A percentile compares a stretch with the other conserved stretches of the same genome.
phyloP scores from a whole-genome alignment of 768 basidiomycete species.

The Plicaturopsis crispa region DNA sequence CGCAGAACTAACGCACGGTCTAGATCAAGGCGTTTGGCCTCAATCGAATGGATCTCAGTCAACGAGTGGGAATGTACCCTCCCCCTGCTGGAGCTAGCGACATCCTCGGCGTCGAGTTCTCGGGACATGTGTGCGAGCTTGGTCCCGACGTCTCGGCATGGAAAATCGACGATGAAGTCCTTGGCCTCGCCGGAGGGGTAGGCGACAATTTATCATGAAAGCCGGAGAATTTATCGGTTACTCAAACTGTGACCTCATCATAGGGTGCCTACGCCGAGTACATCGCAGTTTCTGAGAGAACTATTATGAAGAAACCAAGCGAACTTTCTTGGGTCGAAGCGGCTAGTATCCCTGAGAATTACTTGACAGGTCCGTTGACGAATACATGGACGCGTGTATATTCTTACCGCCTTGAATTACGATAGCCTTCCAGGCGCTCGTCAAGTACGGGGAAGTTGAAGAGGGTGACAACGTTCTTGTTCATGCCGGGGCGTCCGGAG shows the following conservation, averaged over 20 bases:
- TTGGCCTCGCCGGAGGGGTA: conserved; percentile 80
- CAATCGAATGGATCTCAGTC: conserved; percentile 79
- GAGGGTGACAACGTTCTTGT: conserved; percentile 71
- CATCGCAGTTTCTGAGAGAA: conserved; percentile 55
- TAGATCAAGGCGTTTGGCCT: conserved; percentile 79
- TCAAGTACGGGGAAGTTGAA: conserved; percentile 63
- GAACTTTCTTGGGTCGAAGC: conserved; percentile 78
- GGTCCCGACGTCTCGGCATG: conserved; percentile 46
- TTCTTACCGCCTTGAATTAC: no score
- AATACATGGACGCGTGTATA: no score
- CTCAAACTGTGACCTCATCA: background rate
- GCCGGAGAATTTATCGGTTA: no score
- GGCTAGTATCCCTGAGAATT: conserved; percentile 83
- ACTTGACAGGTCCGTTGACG: conserved; percentile 72
- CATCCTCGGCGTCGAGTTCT: conserved; percentile 86
- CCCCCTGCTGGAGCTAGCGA: conserved; percentile 64
- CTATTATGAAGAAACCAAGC: conserved; percentile 68
- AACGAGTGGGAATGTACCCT: conserved; percentile 72
- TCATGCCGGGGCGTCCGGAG: conserved; percentile 89
- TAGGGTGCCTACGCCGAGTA: conserved; percentile 92
- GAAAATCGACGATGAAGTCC: conserved; percentile 62
- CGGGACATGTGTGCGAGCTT: conserved; percentile 52
- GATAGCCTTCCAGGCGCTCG: conserved; percentile 56
- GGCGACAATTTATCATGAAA: no score
- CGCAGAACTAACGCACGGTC: no score